Percentiles rank a stretch among this genome's conserved stretches.
Evolutionary conservation across 345 rosid genomes (phyloP).

Genomic region (Salix exigua): DNA sequence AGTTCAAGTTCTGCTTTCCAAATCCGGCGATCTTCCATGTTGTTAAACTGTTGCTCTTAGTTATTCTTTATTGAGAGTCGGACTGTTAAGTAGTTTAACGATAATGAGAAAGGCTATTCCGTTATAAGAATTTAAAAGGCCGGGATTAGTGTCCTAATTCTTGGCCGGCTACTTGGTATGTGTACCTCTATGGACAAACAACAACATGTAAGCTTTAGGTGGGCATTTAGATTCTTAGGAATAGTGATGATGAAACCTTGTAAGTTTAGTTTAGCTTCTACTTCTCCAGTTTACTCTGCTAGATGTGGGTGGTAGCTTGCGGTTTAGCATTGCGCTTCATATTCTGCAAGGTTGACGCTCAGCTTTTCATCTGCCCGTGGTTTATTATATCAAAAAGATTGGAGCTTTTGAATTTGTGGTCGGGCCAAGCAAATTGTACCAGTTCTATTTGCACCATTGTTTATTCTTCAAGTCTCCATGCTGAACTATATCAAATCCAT

Average conservation of each 20-base stretch:
- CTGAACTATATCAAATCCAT: not conserved
- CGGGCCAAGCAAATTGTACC: not conserved
- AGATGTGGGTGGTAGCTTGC: not conserved
- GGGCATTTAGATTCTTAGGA: conserved; percentile 31
- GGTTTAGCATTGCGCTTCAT: not conserved
- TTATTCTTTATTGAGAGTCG: not conserved
- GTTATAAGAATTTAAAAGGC: too few relatives aligned
- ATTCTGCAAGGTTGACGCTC: not conserved
- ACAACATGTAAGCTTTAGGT: conserved; percentile 59
- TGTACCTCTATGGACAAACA: conserved; percentile 65
- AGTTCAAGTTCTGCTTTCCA: not conserved
- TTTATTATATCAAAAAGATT: not conserved
- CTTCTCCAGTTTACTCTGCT: not conserved
- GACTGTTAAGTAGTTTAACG: not conserved
- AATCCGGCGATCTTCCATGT: not conserved
- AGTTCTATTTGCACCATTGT: not conserved
- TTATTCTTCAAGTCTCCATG: not conserved
- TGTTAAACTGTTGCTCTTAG: not conserved
- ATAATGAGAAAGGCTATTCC: not conserved
- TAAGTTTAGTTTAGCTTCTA: not conserved
- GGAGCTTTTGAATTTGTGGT: not conserved
- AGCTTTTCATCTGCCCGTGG: not conserved
- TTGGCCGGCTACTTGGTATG: conserved; percentile 63
- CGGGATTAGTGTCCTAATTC: conserved; percentile 58
- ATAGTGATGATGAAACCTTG: not conserved